Evolutionary conservation across 2,329 filamentous ascomycete species (phyloP).

Genomic region (Cytospora paraplurivora): DNA sequence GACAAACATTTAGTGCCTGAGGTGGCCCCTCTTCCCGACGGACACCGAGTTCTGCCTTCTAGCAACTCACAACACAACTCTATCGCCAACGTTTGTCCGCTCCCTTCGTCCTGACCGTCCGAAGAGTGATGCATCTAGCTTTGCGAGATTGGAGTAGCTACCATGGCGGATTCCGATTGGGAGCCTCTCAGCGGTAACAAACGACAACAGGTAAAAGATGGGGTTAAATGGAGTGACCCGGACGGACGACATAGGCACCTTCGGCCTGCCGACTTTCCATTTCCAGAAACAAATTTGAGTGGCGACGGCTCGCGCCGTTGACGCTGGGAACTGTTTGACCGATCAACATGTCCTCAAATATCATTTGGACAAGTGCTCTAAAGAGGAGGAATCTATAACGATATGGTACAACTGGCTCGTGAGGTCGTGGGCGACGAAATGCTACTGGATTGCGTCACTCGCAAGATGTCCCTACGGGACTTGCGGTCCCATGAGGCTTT

Average conservation of each 20-base stretch:
- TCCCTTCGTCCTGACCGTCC: neutral
- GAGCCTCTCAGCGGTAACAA: neutral
- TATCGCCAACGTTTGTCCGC: neutral
- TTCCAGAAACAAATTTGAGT: neutral
- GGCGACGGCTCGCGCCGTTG: slow-evolving; percentile 6
- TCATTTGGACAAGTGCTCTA: neutral
- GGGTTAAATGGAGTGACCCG: slow-evolving; percentile 1
- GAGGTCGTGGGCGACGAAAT: neutral
- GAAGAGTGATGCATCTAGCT: neutral
- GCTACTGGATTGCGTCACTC: slow-evolving; percentile 1
- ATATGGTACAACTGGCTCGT: neutral
- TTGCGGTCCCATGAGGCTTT: neutral
- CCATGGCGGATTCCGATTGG: neutral
- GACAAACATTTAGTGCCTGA: neutral
- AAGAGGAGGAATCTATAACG: slow-evolving; percentile 14
- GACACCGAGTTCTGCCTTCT: neutral
- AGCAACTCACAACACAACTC: neutral
- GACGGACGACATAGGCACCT: neutral
- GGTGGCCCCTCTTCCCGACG: neutral
- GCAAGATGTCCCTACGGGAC: neutral
- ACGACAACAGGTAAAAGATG: neutral
- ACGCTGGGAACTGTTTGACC: neutral
- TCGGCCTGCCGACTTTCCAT: neutral
- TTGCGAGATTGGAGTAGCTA: neutral
- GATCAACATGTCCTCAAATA: neutral